Evolutionary conservation across 805 yeast species (phyloP), one percentile per base, ranked within the genome.

Genomic region (Wickerhamiella sergipiensis): DNA sequence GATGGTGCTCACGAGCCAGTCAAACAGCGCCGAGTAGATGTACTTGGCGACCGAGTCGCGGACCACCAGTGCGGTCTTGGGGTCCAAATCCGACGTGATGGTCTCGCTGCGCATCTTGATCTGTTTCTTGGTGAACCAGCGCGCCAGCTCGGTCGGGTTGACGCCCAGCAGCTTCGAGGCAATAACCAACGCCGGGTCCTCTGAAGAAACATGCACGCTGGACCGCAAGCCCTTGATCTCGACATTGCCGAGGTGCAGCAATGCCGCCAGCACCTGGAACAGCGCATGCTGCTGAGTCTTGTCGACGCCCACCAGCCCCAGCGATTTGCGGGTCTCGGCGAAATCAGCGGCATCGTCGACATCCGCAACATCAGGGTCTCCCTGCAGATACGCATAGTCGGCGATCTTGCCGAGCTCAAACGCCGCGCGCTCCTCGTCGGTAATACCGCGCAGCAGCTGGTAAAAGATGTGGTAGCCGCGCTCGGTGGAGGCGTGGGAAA

Each of bases 11-110:
- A 89, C 97, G 53, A 90, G 77, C 98, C 98, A 90, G 63, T 90
- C 97, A 59, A 90, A 90, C 54, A 92, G 69, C 2, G 95, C 85
- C 2, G 97, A 80, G 69, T 92, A 90, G 48, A 92, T 83, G 66
- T 83, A 90, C 66, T 90, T 90, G 47, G 97, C 87, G 50, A 90
- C 94, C n/a, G 98, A 92, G 68, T 90, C 97, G 63, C 95, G 80
- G 13, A 96, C 90, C 29, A 89, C 96, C 23, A 79, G 60, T 8
- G 97, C 94, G 64, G 89, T 95, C 59, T 79, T 79, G 64, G 79
- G 83, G 60, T 77, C 85, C 62, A 90, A 73, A 64, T 84, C 87
- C 22, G 95, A 81, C 46, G 81, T 80, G 63, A 90, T 89, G 66
- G 86, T 89, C 67, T 92, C 97, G 10, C 88, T 80, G 65, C 97